Base-by-base conservation (phyloP, 169 alveolate species). In the Haemoproteus tartakovskyi region DNA sequence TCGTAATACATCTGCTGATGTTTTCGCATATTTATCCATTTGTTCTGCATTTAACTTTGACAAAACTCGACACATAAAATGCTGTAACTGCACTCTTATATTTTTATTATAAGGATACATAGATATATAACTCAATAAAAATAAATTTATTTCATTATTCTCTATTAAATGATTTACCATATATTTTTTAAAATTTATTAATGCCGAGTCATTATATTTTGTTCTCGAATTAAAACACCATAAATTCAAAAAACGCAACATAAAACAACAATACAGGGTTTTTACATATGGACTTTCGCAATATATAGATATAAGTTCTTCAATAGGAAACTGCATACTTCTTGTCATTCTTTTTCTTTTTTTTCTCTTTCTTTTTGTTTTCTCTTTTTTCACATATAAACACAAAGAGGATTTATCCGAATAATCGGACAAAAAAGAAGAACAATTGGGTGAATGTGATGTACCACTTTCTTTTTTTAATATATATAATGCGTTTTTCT, bases 31-130 rank as follows among this genome's bases (percentile, higher is more conserved):
- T 26, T 74, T 56, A 19, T 74, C 74, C 26, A 74, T 45, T 5
- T 16, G 29, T 12, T 45, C 37, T 0, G 54, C 78, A 29, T 33
- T 54, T 11, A 74, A 27, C 54, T 74, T 74, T 0, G 33, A 26
- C 6, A 74, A 43, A 9, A 43, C 21, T 0, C 3, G 54, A 33
- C 18, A 45, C 78, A 74, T 24, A 38, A 57, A 74, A 12, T 50
- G 54, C 18, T 74, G 84, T 36, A 74, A 57, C n/a, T 74, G 63
- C 46, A 74, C 26, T 30, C 84, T 36, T 40, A 74, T 57, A 14
- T 45, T 74, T 40, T 57, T 74, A 22, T 74, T 78, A 41, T 74
- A 74, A 29, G 84, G 84, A 60, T 74, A 74, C 84, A 74, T 74
- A 11, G 84, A 74, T 26, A 74, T 57, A 38, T 74, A 74, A 60